Evolutionary conservation across 2,329 filamentous ascomycete genomes (phyloP), one percentile per base, ranked within the genome.

Genomic region (Epicoccum nigrum): DNA sequence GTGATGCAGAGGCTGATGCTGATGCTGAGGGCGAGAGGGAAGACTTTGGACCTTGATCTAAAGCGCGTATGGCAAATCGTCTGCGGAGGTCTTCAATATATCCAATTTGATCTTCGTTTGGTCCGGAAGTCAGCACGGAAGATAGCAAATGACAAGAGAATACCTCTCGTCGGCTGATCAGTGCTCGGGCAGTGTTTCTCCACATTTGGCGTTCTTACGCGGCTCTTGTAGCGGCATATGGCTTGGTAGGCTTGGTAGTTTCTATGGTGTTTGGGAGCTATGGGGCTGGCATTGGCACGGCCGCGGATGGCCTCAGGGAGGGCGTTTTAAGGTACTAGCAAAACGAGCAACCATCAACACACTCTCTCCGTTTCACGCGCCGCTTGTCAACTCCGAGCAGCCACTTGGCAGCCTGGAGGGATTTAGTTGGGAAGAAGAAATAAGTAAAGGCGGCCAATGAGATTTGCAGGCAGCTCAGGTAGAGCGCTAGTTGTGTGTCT

Each of bases 11-110:
- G 45, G 65, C 63, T 17, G 72, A 74, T 48, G 68, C 70, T 25
- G 72, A 74, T 61, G 72, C 72, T 25, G 70, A 74, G 56, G 72
- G 72, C 34, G 72, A 74, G 56, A 60, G 72, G 40, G 72, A 74
- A 54, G 72, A 74, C 45, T 73, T 71, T 59, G 71, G 66, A 12
- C 62, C 65, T 42, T 51, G 34, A 48, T 45, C 13, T 17, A 37
- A 16, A 39, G 20, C 37, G 25, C 38, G 25, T 32, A 16, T 15
- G n/a, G 38, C 13, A 15, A 19, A 30, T 16, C 16, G 33, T 28
- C 19, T 15, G 38, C 25, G 12, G 7, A 11, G n/a, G n/a, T n/a
- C n/a, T 4, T 19, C 25, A 30, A n/a, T 23, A 13, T 13, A 43
- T 30, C 25, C 21, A 16, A 21, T n/a, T n/a, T 17, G 13, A 28